Evolutionary conservation across 1,139 yeast species (phyloP), one percentile per base, ranked within the genome.

Genomic region (Hansenula anomala): DNA sequence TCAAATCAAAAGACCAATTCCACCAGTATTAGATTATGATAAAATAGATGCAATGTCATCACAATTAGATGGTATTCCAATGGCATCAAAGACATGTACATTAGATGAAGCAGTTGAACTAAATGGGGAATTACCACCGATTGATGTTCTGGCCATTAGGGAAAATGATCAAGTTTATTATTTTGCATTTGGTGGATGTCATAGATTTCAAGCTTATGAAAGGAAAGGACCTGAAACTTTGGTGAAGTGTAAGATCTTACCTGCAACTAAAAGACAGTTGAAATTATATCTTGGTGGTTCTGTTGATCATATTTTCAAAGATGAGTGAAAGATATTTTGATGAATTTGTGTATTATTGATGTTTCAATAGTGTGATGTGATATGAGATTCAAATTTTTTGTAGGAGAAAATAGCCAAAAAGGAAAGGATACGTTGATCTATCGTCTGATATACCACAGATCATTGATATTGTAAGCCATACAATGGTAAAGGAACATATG

Each of bases 161-260:
- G 83, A 82, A 35, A 57, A 71, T 11, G 92, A 88, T 1, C 61
- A 73, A 39, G 70, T 64, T 23, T 73, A 71, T 56, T 85, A 80
- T 55, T 86, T 85, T 63, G 95, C 94, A 3, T 81, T 85, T 60
- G 94, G 94, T 10, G 94, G 94, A 0, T 85, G 95, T 56, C 95
- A 85, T 56, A 61, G 95, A 45, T 79, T 85, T 49, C 94, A 85
- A 56, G 90, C 90, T 0, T 83, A 83, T 54, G 89, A 81, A 46
- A 63, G 66, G 38, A 48, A 69, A 27, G 66, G 65, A 12, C 20
- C 15, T 31, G 63, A 59, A 2, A 76, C 72, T 29, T 64, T 69
- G 63, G 90, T 83, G 4, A 77, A 71, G 48, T 79, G 86, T 55
- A 78, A 76, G 49, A 58, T 83, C 9, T 58, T 82, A 27, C 90